Evolutionary conservation across 352 stramenopile species (phyloP), one percentile per base, ranked within the genome.

Genomic region (Globisporangium takayamanum): DNA sequence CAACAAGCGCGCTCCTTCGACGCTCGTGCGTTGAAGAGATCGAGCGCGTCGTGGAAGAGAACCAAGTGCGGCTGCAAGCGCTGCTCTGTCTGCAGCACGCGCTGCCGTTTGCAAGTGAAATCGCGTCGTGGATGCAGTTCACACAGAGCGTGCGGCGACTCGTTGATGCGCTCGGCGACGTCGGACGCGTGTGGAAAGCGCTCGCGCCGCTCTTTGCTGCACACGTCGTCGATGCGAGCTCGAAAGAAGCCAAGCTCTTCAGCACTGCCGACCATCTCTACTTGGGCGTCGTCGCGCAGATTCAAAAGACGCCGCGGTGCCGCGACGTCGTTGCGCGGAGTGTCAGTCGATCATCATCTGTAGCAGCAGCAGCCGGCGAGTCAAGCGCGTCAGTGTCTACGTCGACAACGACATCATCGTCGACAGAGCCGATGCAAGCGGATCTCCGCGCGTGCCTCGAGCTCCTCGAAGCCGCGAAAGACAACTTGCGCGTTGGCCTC

Each of bases 1-100:
- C 48, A 2, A 2, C 12, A 6, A 59, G 36, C 20, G 46, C 37
- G 11, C 11, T 57, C 10, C 36, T 88, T 0, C 53, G 70, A 10
- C 85, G 84, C 57, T 8, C 57, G 0, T 74, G 54, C 20, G 61
- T 84, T 0, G 73, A 84, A 49, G 67, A 70, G 1, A 68, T 88
- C 18, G 60, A 81, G 28, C 55, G 67, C 36, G 52, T 90, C 7
- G 60, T 84, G 6, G 76, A 92, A 26, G 84, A 93, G 15, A 83
- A 89, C 53, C 62, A 81, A 2, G 49, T 80, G 50, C 63, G 75
- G 0, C 58, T 89, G 11, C 77, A 88, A 55, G 64, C 69, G 0
- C 58, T 89, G 7, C 72, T 77, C 0, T 82, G 67, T 28, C 69
- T 87, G 56, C 55, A 58, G 2, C 72, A 87, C 47, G 73, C 73